phyloP scores from a whole-genome alignment of 192 early-diverging fungal genomes.

The Tieghemiomyces parasiticus region DNA sequence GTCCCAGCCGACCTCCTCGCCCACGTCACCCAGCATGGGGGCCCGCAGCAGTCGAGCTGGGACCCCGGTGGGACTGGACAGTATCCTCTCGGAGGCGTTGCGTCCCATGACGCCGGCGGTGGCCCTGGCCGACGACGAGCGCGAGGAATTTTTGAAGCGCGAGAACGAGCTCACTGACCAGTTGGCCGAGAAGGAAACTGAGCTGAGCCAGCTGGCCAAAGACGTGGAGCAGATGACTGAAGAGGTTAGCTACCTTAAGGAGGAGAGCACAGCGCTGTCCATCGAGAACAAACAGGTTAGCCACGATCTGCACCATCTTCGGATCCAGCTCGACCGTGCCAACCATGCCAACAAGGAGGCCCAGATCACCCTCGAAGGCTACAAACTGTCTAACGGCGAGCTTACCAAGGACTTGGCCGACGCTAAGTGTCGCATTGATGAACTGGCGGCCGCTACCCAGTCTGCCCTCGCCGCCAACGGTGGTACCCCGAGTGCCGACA shows the following conservation, averaged over 20 bases:
- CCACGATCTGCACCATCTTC: slow-evolving; percentile 56
- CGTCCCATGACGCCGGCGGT: slow-evolving; percentile 64
- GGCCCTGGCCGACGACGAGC: slow-evolving; percentile 69
- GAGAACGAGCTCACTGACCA: slow-evolving; percentile 95
- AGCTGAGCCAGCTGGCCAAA: slow-evolving; percentile 47
- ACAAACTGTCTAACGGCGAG: slow-evolving; percentile 76
- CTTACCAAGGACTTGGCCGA: slow-evolving; percentile 55
- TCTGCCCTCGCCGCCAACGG: slow-evolving; percentile 36
- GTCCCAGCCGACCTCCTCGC: slow-evolving; percentile 24
- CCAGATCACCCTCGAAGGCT: slow-evolving; percentile 72
- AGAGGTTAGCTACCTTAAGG: slow-evolving; percentile 54
- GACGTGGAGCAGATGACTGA: slow-evolving; percentile 45
- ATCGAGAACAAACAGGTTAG: slow-evolving; percentile 60
- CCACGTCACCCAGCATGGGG: slow-evolving; percentile 9
- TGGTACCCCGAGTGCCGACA: no score
- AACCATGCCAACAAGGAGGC: slow-evolving; percentile 81
- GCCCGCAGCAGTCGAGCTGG: slow-evolving; percentile 6
- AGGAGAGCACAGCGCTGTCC: slow-evolving; percentile 33
- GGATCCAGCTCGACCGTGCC: slow-evolving; percentile 75
- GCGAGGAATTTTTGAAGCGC: slow-evolving; percentile 85
- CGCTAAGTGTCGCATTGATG: slow-evolving; percentile 46
- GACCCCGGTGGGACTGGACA: slow-evolving; percentile 11
- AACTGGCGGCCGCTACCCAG: slow-evolving; percentile 34
- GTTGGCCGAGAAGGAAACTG: slow-evolving; percentile 80
- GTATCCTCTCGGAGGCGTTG: slow-evolving; percentile 23